Base-by-base conservation (phyloP, 345 rosid species). In the Chamaenerion angustifolium region DNA sequence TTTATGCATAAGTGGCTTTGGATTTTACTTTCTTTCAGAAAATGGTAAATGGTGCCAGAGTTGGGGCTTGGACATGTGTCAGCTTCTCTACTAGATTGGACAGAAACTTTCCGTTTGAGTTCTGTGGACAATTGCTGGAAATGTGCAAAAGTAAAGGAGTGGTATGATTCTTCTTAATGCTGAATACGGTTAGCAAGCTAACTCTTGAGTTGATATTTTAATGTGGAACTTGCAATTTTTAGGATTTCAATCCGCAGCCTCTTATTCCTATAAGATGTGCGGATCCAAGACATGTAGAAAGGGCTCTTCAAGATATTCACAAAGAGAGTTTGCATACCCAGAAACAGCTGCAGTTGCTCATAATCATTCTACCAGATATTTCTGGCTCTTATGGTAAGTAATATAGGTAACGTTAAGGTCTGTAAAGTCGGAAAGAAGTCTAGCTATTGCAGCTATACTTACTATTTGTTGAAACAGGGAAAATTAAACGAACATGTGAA, bases 121-220 rank as follows among this genome's bases (percentile, higher is more conserved):
- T 89, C 23, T 82, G 83, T 57, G 10, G 9, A 0, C 72, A 72
- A 1, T 43, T 89, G 59, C 55, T 60, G 16, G 58, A 52, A 0
- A 89, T 85, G 94, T 89, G 97, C 27, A 58, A 11, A 43, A 71
- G 68, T 40, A 82, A 75, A 64, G 94, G 95, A 44, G 82, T 89
- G 87, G 97, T 85, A 64, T 31, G 66, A 12, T 9, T 11, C 42
- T 6, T 2, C 27, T 23, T 45, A 31, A 31, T 1, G 8, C 19
- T 16, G 46, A 8, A 5, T 12, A 11, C 10, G 18, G 10, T 55
- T 47, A 21, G 49, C 17, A 17, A 31, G 3, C 0, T 43, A 3
- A 42, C n/a, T 59, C 21, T 41, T 12, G 10, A 48, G 0, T 8
- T 18, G 54, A 31, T 13, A 10, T 14, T 2, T 7, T 17, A 46